Base-by-base conservation (phyloP, 768 basidiomycete genomes). In the Pleurotus cornucopiae region DNA sequence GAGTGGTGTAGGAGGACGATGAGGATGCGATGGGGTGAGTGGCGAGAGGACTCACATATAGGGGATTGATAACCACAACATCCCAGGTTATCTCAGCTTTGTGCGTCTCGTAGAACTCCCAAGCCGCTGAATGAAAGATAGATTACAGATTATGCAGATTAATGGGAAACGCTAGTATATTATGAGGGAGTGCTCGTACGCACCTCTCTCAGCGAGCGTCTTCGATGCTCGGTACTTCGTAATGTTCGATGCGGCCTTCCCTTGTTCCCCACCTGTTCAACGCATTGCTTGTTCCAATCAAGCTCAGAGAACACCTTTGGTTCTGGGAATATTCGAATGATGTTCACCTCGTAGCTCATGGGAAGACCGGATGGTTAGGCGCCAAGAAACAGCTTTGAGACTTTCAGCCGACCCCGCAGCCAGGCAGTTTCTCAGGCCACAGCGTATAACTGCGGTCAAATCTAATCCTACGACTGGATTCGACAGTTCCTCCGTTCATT, bases 181-280 rank as follows among this genome's bases (percentile, higher is more conserved):
- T 1, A 2, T 20, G 20, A 20, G 20, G 20, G 20, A 20, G 20
- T 20, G 2, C 1, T 40, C 16, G 44, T 16, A 57, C 64, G 45
- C 20, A 77, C 77, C 77, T 61, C 71, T 73, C 70, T 88, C 86
- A 1, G 86, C 83, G 6, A 85, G 72, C 0, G 74, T 75, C 73
- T 88, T 87, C n/a, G 77, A 75, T 0, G 84, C 81, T 40, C 73
- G 64, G 63, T 89, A 89, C 60, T 79, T 82, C 12, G 68, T 57
- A 2, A 60, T 48, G 0, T 61, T 59, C 2, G 69, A 60, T 0
- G 82, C 80, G 3, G 76, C 71, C 38, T 69, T 71, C 2, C 83
- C 84, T 48, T 82, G 70, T 56, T 79, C 70, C 43, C 71, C 9
- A 83, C 76, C 7, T 75, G 71, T 46, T 72, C 63, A 18, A 83